A percentile compares a stretch with the other conserved stretches of the same genome.
These are phyloP conservation scores for Pisolithus tinctorius DNA, from an alignment of 768 basidiomycete species.

Conservation along the genomic window DNA sequence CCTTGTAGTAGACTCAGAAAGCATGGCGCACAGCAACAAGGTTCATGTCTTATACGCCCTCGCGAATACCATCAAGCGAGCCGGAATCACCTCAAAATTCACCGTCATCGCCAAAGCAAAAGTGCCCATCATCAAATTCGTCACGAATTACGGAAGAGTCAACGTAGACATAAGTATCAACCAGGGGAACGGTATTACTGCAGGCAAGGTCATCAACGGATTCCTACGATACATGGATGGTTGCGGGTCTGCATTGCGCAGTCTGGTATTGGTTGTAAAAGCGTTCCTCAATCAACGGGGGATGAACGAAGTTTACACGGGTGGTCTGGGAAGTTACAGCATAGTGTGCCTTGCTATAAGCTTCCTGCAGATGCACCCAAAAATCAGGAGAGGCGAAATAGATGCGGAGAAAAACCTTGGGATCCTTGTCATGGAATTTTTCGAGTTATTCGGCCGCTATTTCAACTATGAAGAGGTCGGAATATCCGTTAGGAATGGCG, in stretches of 20 bases:
- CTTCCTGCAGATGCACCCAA: conserved; percentile 97
- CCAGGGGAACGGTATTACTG: conserved; percentile 76
- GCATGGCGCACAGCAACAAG: conserved; percentile 68
- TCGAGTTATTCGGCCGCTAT: conserved; percentile 87
- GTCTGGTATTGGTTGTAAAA: conserved; percentile 84
- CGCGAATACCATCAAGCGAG: conserved; percentile 68
- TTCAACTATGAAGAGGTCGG: conserved; percentile 92
- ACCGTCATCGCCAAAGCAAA: conserved; percentile 89
- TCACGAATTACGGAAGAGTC: conserved; percentile 73
- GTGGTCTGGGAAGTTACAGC: conserved; percentile 90
- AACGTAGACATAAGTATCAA: conserved; percentile 94
- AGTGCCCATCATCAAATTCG: conserved; percentile 96
- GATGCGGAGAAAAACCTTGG: conserved; percentile 85
- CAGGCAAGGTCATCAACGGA: conserved; percentile 72
- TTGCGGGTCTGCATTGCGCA: conserved; percentile 63
- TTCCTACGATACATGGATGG: conserved; percentile 60
- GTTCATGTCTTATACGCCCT: conserved; percentile 67
- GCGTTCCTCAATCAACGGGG: conserved; percentile 81
- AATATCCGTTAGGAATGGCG: conserved; percentile 82
- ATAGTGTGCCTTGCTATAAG: conserved; percentile 90
- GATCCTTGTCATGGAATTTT: conserved; percentile 94
- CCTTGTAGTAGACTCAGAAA: conserved; percentile 76
- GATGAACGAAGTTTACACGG: conserved; percentile 98
- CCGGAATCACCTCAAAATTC: conserved; percentile 70
- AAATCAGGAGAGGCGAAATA: conserved; percentile 82